Evolutionary conservation across 1,284 basidiomycete genomes (phyloP).

Genomic region (Boletus holoroseus): DNA sequence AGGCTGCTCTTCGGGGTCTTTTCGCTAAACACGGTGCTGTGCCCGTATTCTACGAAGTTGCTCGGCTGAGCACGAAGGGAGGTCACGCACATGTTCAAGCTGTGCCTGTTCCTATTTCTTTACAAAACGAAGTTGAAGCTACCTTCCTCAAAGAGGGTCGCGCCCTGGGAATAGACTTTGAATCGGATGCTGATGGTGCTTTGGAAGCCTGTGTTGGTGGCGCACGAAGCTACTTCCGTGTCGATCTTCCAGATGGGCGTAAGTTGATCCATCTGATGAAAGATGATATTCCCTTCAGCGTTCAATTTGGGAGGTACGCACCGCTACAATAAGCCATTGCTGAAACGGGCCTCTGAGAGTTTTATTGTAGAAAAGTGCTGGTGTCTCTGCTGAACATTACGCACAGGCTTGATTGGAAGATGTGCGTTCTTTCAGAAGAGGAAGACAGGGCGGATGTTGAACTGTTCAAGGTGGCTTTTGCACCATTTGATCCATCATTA

Average conservation of each 20-base stretch:
- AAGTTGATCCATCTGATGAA: slow-evolving; percentile 82
- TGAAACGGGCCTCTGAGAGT: neutral
- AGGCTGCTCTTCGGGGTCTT: slow-evolving; percentile 64
- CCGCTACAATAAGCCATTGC: neutral
- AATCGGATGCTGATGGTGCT: slow-evolving; percentile 61
- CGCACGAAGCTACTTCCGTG: slow-evolving; percentile 76
- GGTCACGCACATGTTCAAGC: slow-evolving; percentile 91
- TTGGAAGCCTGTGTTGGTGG: slow-evolving; percentile 50
- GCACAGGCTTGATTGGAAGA: slow-evolving; percentile 86
- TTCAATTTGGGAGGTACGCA: slow-evolving; percentile 88
- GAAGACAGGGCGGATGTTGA: slow-evolving; percentile 79
- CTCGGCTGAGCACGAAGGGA: slow-evolving; percentile 75
- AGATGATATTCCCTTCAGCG: slow-evolving; percentile 70
- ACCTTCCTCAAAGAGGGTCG: slow-evolving; percentile 68
- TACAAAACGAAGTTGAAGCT: slow-evolving; percentile 59
- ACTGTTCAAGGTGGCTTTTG: slow-evolving; percentile 78
- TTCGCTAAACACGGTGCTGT: slow-evolving; percentile 68
- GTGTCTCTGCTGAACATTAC: slow-evolving; percentile 67
- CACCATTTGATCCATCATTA: slow-evolving; percentile 58
- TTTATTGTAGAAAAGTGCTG: slow-evolving; percentile 61
- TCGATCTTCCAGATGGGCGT: slow-evolving; percentile 83
- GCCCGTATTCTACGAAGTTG: slow-evolving; percentile 85
- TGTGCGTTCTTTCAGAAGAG: slow-evolving; percentile 71
- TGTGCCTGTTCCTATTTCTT: slow-evolving; percentile 68
- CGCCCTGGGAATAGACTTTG: slow-evolving; percentile 59